phyloP scores from a whole-genome alignment of 805 yeast species.

The Pichia paraexigua region DNA sequence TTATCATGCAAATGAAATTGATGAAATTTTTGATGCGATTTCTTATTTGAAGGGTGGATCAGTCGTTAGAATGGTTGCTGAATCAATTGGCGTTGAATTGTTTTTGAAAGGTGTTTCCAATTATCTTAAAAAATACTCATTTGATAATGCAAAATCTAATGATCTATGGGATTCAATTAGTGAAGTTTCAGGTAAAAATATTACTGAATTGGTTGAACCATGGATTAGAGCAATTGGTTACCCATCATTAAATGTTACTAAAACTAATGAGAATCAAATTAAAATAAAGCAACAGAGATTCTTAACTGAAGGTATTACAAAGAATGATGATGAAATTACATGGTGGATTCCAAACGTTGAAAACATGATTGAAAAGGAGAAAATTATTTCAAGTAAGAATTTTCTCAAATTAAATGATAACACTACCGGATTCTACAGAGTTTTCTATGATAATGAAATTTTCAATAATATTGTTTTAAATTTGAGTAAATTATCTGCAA shows the following conservation, averaged over 20 bases:
- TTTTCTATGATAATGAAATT: constrained; percentile 38
- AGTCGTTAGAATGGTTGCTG: constrained; percentile 67
- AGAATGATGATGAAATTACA: constrained; percentile 46
- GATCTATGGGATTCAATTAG: constrained; percentile 67
- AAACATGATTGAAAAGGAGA: constrained; percentile 19
- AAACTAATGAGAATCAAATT: constrained; percentile 30
- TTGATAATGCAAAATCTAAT: constrained; percentile 62
- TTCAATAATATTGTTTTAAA: constrained; percentile 35
- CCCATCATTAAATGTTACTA: constrained; percentile 52
- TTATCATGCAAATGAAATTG: constrained; percentile 68
- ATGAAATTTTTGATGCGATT: constrained; percentile 75
- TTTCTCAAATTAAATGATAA: constrained; percentile 42
- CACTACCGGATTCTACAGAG: constrained; percentile 46
- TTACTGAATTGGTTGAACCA: constrained; percentile 49
- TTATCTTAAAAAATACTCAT: constrained; percentile 57
- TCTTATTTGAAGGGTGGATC: constrained; percentile 80
- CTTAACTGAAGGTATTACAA: constrained; percentile 47
- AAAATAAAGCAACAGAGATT: constrained; percentile 51
- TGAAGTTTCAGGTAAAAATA: constrained; percentile 55
- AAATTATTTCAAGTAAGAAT: constrained; percentile 12
- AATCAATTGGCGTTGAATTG: constrained; percentile 56
- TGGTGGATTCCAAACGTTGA: constrained; percentile 52
- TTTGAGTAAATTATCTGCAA: constrained; percentile 32
- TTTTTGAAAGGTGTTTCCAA: constrained; percentile 68
- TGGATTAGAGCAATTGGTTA: constrained; percentile 74